Conservation (phyloP, 345 rosid species). For the Clausena lansium region DNA sequence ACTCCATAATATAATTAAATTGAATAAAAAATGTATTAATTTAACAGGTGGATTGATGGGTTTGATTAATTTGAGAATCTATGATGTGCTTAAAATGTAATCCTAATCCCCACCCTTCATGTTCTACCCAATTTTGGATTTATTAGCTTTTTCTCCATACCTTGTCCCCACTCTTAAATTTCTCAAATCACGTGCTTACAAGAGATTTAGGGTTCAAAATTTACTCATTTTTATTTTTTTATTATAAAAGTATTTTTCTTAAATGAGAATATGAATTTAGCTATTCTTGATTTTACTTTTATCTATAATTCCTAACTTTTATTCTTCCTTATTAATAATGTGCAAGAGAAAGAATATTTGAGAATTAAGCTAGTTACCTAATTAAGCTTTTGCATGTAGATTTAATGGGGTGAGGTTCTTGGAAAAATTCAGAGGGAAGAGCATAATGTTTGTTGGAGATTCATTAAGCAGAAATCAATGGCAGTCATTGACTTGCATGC, state of each 20-base stretch:
- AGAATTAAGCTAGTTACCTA: too few relatives aligned
- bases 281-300: neutral
- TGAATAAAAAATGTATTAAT: neutral
- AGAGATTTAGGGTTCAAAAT: too few relatives aligned
- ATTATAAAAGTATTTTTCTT: too few relatives aligned
- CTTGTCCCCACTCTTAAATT: neutral
- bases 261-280: neutral
- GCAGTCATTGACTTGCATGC: slow-evolving; percentile 79
- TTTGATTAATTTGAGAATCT: neutral
- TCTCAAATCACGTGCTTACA: too few relatives aligned
- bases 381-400: slow-evolving; percentile 25
- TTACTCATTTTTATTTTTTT: too few relatives aligned
- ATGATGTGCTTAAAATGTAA: neutral
- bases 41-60: neutral
- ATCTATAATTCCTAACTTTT: neutral
- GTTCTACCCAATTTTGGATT: neutral
- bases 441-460: slow-evolving; percentile 77
- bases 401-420: slow-evolving; percentile 57
- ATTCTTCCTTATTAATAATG: neutral
- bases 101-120: neutral
- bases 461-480: slow-evolving; percentile 76
- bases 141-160: neutral
- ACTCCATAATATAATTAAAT: too few relatives aligned
- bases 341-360: too few relatives aligned
- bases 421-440: slow-evolving; percentile 54